Evolutionary conservation across 805 yeast genomes (phyloP), one percentile per base, ranked within the genome.

Genomic region (Saturnispora bothae): DNA sequence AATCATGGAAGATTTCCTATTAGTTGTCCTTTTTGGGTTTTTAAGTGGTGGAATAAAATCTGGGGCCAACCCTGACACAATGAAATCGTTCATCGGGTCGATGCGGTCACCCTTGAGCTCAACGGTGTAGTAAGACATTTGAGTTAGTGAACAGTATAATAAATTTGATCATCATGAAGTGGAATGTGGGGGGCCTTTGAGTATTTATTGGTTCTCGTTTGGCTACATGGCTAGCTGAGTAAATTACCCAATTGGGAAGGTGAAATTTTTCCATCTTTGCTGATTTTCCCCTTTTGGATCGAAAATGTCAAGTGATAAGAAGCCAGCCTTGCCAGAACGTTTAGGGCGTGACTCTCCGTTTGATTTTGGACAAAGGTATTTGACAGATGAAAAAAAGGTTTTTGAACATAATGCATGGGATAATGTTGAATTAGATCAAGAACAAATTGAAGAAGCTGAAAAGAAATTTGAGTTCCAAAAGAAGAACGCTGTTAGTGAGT

Each of bases 341-440:
- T 65, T 81, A 28, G 89, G 95, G 2, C 79, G 89, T 44, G 96
- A 88, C 49, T 66, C 74, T 26, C 98, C 98, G 5, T 89, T 85
- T 58, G 79, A 78, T 16, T 92, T 92, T 61, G 98, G 98, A 9
- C 94, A 85, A 56, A 66, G 98, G 40, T 74, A 61, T 46, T 64
- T 92, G 41, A 71, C 70, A 3, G 73, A 77, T 33, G 81, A 77
- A 13, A 76, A 79, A 4, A 86, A 85, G 21, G 95, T 92, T 1
- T 92, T 94, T 78, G 71, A 73, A 43, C 94, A 82, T 54, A 92
- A 92, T 56, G 98, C 98, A 0, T 81, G 92, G 84, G 98, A 92
- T 57, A 95, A 92, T 56, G 96, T 86, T 25, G 95, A 85, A 53
- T 88, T 96, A 95, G 96, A 94, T 35, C 86, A 82, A 37, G 95